phyloP scores from a whole-genome alignment of 129 eudicot genomes.

The Scalesia atractyloides region DNA sequence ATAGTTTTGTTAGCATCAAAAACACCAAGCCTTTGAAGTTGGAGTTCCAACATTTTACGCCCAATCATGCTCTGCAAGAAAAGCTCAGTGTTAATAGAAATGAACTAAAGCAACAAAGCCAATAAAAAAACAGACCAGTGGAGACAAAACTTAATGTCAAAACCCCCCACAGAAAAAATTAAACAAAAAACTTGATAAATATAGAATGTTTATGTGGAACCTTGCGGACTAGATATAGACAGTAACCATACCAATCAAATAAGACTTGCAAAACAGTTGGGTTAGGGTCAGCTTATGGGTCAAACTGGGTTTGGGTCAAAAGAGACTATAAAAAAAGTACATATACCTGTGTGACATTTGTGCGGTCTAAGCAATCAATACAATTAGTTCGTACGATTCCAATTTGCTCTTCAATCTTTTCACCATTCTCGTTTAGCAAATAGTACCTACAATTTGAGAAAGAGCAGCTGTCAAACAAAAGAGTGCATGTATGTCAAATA shows the following conservation, averaged over 20 bases:
- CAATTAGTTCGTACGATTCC: conserved; percentile 94
- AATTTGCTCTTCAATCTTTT: conserved; percentile 69
- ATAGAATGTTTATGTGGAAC: conserved; percentile 10
- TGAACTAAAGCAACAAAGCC: not conserved
- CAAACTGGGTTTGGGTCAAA: no score
- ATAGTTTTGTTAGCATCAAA: conserved; percentile 81
- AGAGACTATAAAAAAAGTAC: not conserved
- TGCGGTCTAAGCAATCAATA: conserved; percentile 96
- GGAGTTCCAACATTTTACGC: conserved; percentile 86
- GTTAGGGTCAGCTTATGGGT: no score
- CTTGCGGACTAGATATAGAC: conserved; percentile 4
- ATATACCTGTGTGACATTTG: conserved; percentile 92
- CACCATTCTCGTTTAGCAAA: conserved; percentile 80
- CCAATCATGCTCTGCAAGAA: conserved; percentile 87
- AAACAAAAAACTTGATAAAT: not conserved
- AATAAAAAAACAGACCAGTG: not conserved
- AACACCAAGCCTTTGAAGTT: conserved; percentile 88
- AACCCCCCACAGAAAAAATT: not conserved
- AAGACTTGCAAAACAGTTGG: no score
- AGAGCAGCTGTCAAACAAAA: conserved; percentile 6
- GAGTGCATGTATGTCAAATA: not conserved
- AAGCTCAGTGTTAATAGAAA: conserved; percentile 17
- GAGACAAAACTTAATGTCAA: not conserved
- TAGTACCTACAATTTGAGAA: conserved; percentile 56
- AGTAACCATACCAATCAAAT: conserved; percentile 6